Conservation (phyloP, 805 yeast species). For the Zygosaccharomyces kombuchaensis region DNA sequence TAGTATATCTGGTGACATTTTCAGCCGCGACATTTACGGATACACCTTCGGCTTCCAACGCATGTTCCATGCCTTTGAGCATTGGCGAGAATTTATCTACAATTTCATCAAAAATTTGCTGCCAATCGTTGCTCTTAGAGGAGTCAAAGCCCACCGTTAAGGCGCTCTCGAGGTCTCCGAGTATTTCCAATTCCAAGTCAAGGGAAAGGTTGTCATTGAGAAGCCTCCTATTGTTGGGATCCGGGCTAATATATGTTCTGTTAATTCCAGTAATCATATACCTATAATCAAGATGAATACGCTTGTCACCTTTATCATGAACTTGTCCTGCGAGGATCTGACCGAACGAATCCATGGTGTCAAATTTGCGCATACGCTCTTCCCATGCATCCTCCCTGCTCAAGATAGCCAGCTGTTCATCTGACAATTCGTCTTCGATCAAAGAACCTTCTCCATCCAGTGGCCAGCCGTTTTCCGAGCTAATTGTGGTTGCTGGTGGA, state of each 20-base stretch:
- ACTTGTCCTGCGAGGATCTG: conserved; percentile 43
- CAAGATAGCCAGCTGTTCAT: conserved; percentile 20
- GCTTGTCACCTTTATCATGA: conserved; percentile 46
- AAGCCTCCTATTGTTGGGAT: conserved; percentile 43
- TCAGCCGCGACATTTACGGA: conserved; percentile 19
- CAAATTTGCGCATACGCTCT: conserved; percentile 17
- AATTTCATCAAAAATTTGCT: conserved; percentile 44
- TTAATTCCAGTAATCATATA: conserved; percentile 51
- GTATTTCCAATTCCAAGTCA: conserved; percentile 36
- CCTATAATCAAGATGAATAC: conserved; percentile 50
- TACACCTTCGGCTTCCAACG: conserved; percentile 27
- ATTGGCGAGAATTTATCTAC: conserved; percentile 51
- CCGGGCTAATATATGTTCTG: conserved; percentile 45
- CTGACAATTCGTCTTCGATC: conserved; percentile 20
- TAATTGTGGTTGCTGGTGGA: conserved; percentile 32
- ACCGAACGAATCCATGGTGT: conserved; percentile 40
- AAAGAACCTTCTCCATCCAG: conserved; percentile 21
- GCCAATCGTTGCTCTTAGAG: conserved; percentile 50
- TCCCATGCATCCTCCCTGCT: conserved; percentile 29
- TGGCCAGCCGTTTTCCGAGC: conserved; percentile 33
- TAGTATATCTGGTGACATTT: conserved; percentile 40
- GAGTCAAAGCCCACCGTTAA: conserved; percentile 38
- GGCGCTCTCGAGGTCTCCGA: conserved; percentile 34
- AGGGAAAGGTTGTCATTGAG: conserved; percentile 36
- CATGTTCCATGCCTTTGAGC: conserved; percentile 39